Conservation (phyloP, 2,329 filamentous ascomycete genomes). For the Bipolaris zeicola region DNA sequence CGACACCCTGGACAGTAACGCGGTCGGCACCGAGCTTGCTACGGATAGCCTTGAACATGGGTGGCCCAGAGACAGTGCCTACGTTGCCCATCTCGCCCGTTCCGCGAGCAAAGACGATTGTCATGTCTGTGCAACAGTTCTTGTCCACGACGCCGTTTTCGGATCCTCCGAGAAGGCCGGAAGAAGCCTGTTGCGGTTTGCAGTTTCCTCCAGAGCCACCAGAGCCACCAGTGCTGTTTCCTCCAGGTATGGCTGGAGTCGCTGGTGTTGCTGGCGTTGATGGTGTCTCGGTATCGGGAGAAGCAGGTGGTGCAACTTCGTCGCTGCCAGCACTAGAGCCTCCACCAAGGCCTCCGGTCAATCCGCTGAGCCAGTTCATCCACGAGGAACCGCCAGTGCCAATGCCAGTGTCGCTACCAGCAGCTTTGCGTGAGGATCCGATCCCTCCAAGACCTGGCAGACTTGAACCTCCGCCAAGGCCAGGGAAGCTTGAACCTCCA, state of each 20-base stretch:
- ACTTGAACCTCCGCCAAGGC: not conserved
- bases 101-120: slow-evolving; percentile 53
- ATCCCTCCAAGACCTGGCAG: not conserved
- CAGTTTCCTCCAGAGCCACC: slow-evolving; percentile 32
- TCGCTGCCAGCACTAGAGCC: not conserved
- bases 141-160: slow-evolving; percentile 50
- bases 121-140: slow-evolving; percentile 50
- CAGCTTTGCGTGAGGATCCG: not conserved
- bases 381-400: not conserved
- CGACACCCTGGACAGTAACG: slow-evolving; percentile 42
- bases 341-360: slow-evolving; percentile 6
- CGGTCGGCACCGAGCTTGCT: slow-evolving; percentile 32
- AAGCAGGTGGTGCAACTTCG: not conserved
- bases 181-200: slow-evolving; percentile 22
- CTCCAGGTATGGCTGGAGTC: not conserved
- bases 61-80: slow-evolving; percentile 50
- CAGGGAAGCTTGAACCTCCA: not conserved
- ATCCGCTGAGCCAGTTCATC: not conserved
- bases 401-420: not conserved
- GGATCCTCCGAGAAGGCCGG: slow-evolving; percentile 29
- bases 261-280: not conserved
- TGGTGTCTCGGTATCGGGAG: not conserved
- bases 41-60: slow-evolving; percentile 40
- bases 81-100: slow-evolving; percentile 53
- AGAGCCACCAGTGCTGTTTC: slow-evolving; percentile 1